A percentile compares a stretch with the other conserved stretches of the same genome.
Conservation (phyloP, 1,284 basidiomycete genomes). For the Inonotus obliquus region DNA sequence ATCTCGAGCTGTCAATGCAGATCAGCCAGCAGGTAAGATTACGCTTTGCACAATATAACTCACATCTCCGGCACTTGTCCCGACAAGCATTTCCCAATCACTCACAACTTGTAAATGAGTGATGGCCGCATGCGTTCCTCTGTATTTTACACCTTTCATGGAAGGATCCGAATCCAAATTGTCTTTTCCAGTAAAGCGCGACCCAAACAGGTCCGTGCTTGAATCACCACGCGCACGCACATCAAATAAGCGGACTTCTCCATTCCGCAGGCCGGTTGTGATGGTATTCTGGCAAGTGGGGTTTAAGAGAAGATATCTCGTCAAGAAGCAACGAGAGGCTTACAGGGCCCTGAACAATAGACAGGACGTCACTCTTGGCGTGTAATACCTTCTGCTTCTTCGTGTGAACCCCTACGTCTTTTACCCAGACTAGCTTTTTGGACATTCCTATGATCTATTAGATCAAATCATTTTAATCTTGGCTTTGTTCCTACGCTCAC, state of each 20-base stretch:
- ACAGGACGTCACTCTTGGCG: slow-evolving; percentile 58
- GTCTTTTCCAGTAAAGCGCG: slow-evolving; percentile 25
- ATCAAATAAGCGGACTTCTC: slow-evolving; percentile 56
- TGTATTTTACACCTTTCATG: neutral
- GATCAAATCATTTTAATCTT: neutral
- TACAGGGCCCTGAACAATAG: slow-evolving; percentile 48
- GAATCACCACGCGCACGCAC: slow-evolving; percentile 34
- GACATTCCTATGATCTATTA: slow-evolving; percentile 39
- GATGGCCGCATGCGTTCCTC: slow-evolving; percentile 36
- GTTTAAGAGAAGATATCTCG: slow-evolving; percentile 1
- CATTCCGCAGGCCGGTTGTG: slow-evolving; percentile 60
- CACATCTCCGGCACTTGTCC: slow-evolving; percentile 58
- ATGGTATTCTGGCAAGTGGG: slow-evolving; percentile 40
- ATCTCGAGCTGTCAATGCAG: slow-evolving; percentile 45
- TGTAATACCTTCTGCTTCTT: slow-evolving; percentile 29
- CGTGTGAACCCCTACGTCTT: slow-evolving; percentile 45
- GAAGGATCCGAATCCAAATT: neutral
- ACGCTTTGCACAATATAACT: slow-evolving; percentile 23
- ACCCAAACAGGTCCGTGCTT: slow-evolving; percentile 38
- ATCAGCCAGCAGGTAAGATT: slow-evolving; percentile 4
- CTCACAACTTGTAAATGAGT: slow-evolving; percentile 46
- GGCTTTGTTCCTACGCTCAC: slow-evolving; percentile 31
- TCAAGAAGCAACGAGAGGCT: slow-evolving; percentile 11
- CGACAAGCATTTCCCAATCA: slow-evolving; percentile 50
- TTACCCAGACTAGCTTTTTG: slow-evolving; percentile 44